phyloP scores from a whole-genome alignment of 192 early-diverging fungal genomes.

The Rhizophagus clarus region DNA sequence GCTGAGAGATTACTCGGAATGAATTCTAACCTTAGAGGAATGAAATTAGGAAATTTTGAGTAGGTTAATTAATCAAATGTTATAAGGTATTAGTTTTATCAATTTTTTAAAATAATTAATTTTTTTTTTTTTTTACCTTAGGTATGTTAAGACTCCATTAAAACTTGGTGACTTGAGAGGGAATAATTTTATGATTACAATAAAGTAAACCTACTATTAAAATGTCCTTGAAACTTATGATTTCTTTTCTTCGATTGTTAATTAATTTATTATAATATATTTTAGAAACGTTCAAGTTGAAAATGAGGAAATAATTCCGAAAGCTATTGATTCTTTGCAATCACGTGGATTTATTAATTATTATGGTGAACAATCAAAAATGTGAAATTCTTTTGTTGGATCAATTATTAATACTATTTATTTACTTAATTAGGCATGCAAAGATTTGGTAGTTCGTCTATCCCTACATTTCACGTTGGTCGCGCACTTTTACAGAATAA shows the following conservation, averaged over 20 bases:
- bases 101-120: neutral
- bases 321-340: slow-evolving; percentile 66
- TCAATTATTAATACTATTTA: neutral
- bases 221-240: neutral
- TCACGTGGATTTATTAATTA: slow-evolving; percentile 94
- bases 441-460: slow-evolving; percentile 87
- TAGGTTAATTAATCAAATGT: slow-evolving; percentile 31
- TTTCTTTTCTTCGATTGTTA: neutral
- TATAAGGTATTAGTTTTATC: no score
- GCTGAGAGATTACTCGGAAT: slow-evolving; percentile 58
- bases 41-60: slow-evolving; percentile 76
- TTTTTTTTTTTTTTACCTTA: slow-evolving; percentile 27
- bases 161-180: slow-evolving; percentile 85
- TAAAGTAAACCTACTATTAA: slow-evolving; percentile 53
- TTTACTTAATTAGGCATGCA: slow-evolving; percentile 66
- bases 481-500: slow-evolving; percentile 69
- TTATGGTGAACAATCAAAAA: slow-evolving; percentile 61
- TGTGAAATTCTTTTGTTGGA: neutral
- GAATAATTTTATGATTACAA: slow-evolving; percentile 87
- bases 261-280: neutral
- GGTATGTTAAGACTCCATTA: slow-evolving; percentile 63
- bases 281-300: slow-evolving; percentile 54
- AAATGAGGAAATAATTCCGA: slow-evolving; percentile 48
- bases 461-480: slow-evolving; percentile 83
- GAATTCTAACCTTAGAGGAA: slow-evolving; percentile 54